Conservation (phyloP, 1,284 basidiomycete genomes). For the Ceratobasidium sp. region DNA sequence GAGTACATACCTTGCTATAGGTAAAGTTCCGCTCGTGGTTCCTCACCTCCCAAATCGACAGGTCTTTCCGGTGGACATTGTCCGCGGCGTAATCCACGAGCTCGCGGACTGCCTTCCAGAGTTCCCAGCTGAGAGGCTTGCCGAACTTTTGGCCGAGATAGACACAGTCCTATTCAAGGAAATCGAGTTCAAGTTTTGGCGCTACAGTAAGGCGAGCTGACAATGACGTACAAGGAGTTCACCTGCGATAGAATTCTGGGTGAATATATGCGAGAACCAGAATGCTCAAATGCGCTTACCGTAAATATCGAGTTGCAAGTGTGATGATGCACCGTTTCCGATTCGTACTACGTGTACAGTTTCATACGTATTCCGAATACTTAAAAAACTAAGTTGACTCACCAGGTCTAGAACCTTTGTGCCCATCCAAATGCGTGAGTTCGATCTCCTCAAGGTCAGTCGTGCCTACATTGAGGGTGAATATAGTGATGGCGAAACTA, state of each 20-base stretch:
- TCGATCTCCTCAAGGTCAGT: slow-evolving; percentile 86
- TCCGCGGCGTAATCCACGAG: slow-evolving; percentile 63
- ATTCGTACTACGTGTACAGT: slow-evolving; percentile 60
- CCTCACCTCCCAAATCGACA: slow-evolving; percentile 87
- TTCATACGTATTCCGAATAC: neutral
- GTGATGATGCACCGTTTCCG: slow-evolving; percentile 88
- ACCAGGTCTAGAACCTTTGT: slow-evolving; percentile 68
- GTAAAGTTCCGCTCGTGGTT: slow-evolving; percentile 81
- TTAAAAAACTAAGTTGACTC: neutral
- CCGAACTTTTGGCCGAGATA: slow-evolving; percentile 84
- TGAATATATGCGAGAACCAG: slow-evolving; percentile 1
- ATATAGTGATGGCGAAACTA: neutral
- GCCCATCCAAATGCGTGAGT: slow-evolving; percentile 81
- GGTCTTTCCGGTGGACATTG: slow-evolving; percentile 69
- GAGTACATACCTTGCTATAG: slow-evolving; percentile 41
- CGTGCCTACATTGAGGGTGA: slow-evolving; percentile 53
- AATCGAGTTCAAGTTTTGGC: neutral
- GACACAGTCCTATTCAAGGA: slow-evolving; percentile 73
- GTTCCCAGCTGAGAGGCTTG: slow-evolving; percentile 56
- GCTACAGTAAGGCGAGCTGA: neutral
- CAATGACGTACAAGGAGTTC: slow-evolving; percentile 14
- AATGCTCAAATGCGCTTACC: slow-evolving; percentile 64
- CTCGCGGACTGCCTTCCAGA: slow-evolving; percentile 61
- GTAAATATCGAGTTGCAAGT: slow-evolving; percentile 90
- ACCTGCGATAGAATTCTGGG: neutral